phyloP scores from a whole-genome alignment of 352 stramenopile species.

The Blastocystis sp. region DNA sequence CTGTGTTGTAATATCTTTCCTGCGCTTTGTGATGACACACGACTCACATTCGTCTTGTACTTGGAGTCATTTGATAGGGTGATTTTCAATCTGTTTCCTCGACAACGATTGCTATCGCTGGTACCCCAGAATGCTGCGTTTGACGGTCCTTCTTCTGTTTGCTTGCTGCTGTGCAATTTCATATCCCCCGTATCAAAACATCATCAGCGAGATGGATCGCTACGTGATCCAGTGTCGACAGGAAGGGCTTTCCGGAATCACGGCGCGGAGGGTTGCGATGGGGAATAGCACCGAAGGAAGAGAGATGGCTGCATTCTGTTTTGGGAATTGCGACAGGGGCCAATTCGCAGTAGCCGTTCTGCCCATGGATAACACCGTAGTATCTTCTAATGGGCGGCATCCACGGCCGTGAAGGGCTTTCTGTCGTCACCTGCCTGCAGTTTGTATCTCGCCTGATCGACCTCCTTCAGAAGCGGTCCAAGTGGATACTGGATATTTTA shows the following conservation, averaged over 20 bases:
- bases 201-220: background rate
- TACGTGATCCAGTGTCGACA: background rate
- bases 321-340: slow-evolving; percentile 24
- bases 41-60: background rate
- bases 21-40: background rate
- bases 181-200: background rate
- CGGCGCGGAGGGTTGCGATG: background rate
- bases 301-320: slow-evolving; percentile 34
- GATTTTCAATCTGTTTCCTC: too few relatives aligned
- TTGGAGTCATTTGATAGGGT: background rate
- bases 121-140: too few relatives aligned
- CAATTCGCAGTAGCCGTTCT: background rate
- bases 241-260: background rate
- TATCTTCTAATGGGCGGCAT: slow-evolving; percentile 49
- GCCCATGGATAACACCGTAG: background rate
- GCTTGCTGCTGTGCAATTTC: background rate
- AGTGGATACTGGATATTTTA: background rate
- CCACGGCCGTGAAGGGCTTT: slow-evolving; percentile 32
- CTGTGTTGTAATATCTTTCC: background rate
- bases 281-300: slow-evolving; percentile 16
- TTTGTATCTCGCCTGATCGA: background rate
- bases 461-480: background rate
- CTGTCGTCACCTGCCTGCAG: background rate
- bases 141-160: background rate
- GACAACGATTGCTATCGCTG: too few relatives aligned